Conservation (phyloP, 441 rosid genomes). For the Arabidopsis hybrid region DNA sequence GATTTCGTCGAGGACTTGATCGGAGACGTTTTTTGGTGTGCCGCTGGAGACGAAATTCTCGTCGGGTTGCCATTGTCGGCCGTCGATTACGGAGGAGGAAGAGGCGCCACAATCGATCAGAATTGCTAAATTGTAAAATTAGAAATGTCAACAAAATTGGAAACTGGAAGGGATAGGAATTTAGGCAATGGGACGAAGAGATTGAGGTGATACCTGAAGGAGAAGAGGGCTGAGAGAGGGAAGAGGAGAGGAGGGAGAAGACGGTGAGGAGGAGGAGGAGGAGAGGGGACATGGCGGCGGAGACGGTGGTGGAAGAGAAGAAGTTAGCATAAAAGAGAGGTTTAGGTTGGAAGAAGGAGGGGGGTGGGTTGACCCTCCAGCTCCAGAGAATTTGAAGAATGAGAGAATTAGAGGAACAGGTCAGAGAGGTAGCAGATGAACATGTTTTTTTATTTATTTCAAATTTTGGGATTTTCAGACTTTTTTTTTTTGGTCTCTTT, state of each 20-base stretch:
- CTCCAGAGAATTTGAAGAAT: constrained; percentile 38
- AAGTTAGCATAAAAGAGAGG: constrained; percentile 37
- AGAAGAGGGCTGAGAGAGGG: constrained; percentile 47
- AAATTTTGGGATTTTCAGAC: not conserved
- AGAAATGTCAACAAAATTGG: not conserved
- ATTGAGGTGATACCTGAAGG: constrained; percentile 40
- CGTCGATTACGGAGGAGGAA: constrained; percentile 47
- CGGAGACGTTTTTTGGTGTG: constrained; percentile 53
- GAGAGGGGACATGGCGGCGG: constrained; percentile 44
- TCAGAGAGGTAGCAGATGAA: constrained; percentile 42
- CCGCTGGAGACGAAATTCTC: constrained; percentile 53
- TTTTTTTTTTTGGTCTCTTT: not conserved
- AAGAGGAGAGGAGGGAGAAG: constrained; percentile 43
- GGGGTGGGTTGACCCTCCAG: constrained; percentile 38
- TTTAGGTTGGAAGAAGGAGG: constrained; percentile 59
- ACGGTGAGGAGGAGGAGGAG: constrained; percentile 36
- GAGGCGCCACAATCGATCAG: constrained; percentile 81
- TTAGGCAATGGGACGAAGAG: not conserved
- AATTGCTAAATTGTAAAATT: constrained; percentile 44
- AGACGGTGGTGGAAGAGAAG: constrained; percentile 30
- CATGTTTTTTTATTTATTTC: not conserved
- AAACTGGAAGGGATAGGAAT: not conserved
- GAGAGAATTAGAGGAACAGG: constrained; percentile 54
- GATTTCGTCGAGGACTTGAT: constrained; percentile 36
- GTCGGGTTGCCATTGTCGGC: constrained; percentile 69